Evolutionary conservation across 2,329 filamentous ascomycete genomes (phyloP), one percentile per base, ranked within the genome.

Genomic region (Massarina eburnea): DNA sequence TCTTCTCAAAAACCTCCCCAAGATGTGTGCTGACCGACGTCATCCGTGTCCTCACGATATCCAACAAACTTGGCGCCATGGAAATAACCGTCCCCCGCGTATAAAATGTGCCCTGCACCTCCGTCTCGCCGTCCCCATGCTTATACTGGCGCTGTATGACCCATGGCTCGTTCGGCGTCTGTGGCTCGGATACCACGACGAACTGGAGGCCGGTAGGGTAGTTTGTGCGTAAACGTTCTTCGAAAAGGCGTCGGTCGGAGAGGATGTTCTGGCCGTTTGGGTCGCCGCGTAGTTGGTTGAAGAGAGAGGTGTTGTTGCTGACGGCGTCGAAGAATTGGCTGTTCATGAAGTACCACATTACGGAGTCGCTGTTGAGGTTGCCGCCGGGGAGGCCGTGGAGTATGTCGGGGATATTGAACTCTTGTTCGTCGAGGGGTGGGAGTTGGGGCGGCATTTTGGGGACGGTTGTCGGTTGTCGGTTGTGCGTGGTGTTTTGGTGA

Each of bases 271-370:
- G 75, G 48, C 77, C 71, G 32, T 73, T 68, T 49, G 75, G 71
- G 48, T 80, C 76, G 51, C 71, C 72, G 47, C 68, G 73, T 10
- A 76, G 73, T 59, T 83, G 80, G 19, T 73, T 72, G 51, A 78
- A 68, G 8, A 80, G 73, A 51, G 78, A 77, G 44, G 55, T 59
- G 67, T 85, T 85, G 65, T 84, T 84, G 49, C 78, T 82, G 12
- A 74, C 77, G 19, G 71, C 67, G 50, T 85, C 82, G 64, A 82
- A 84, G 72, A 83, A 85, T n/a, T 80, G 80, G 1, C 80, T 83
- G 54, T 79, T 74, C 45, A 75, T 74, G 61, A 86, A 83, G 66
- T 85, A 85, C 59, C 79, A 81, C 43, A 84, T 76, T 34, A 85
- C 75, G 36, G 59, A 59, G 42, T 61, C 55, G 10, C 44, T 46